These are phyloP conservation scores for Hypholoma sublateritium DNA, from an alignment of 768 basidiomycete species.

Conservation along the genomic window DNA sequence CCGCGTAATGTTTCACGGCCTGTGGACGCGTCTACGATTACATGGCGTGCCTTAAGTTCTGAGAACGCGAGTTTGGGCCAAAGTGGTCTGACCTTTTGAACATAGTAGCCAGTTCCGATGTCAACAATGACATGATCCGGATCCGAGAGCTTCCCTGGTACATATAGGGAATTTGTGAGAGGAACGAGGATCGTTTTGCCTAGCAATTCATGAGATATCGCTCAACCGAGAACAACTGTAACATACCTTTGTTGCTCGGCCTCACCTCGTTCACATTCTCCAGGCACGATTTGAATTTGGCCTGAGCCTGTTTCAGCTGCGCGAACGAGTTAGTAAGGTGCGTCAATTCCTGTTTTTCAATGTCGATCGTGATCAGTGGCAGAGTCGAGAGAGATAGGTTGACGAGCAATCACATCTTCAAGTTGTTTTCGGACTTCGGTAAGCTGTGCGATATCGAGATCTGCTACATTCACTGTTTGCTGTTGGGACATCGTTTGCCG, in stretches of 20 bases:
- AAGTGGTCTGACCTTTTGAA: slow-evolving; percentile 72
- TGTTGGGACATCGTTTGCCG: slow-evolving; percentile 21
- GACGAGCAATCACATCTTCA: slow-evolving; percentile 66
- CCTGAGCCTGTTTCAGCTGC: slow-evolving; percentile 90
- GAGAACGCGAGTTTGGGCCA: not conserved
- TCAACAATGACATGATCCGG: slow-evolving; percentile 89
- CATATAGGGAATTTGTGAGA: slow-evolving; percentile 91
- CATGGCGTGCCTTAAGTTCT: not conserved
- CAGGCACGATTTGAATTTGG: slow-evolving; percentile 87
- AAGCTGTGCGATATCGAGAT: slow-evolving; percentile 85
- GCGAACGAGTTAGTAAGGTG: slow-evolving; percentile 91
- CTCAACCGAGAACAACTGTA: not conserved
- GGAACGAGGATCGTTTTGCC: slow-evolving; percentile 91
- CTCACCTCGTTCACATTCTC: slow-evolving; percentile 79
- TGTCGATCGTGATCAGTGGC: slow-evolving; percentile 4
- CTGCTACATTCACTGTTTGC: slow-evolving; percentile 76
- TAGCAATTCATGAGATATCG: slow-evolving; percentile 26
- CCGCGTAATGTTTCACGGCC: slow-evolving; percentile 77
- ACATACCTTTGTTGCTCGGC: slow-evolving; percentile 60
- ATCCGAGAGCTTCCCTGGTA: slow-evolving; percentile 87
- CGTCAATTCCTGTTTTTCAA: slow-evolving; percentile 72
- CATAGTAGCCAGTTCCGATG: slow-evolving; percentile 94
- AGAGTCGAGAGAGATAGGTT: not conserved
- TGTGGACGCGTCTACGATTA: slow-evolving; percentile 70
- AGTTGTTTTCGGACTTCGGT: slow-evolving; percentile 88